These are phyloP conservation scores for Oidiodendron maius DNA, from an alignment of 495 filamentous ascomycete genomes.

Conservation along the genomic window DNA sequence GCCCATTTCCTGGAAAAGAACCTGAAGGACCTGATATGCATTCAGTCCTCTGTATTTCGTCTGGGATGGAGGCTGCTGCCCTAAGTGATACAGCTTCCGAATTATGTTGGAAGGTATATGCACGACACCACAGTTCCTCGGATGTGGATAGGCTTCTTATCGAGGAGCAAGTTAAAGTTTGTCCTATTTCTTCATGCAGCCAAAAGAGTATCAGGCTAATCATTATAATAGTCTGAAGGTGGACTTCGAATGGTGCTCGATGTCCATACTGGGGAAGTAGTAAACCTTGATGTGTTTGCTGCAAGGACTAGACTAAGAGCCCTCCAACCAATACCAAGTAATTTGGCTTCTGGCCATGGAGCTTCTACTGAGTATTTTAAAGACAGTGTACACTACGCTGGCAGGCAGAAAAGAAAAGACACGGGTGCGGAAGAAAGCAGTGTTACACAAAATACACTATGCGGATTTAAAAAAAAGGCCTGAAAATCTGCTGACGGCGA, in stretches of 20 bases:
- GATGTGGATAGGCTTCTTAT: constrained; percentile 10
- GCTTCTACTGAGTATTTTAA: too few species aligned
- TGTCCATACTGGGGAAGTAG: neutral
- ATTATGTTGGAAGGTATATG: constrained; percentile 2
- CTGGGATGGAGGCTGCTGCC: neutral
- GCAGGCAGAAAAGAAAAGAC: too few species aligned
- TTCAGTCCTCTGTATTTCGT: neutral
- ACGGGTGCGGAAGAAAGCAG: too few species aligned
- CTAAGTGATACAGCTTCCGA: neutral
- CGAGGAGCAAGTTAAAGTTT: constrained; percentile 9
- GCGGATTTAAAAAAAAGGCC: too few species aligned
- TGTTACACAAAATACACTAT: too few species aligned
- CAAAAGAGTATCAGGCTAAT: neutral
- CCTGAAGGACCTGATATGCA: neutral
- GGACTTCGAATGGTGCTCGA: constrained; percentile 3
- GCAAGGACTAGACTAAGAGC: neutral
- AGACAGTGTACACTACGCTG: too few species aligned
- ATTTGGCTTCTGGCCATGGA: too few species aligned
- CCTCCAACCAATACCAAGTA: too few species aligned
- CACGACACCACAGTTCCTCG: neutral
- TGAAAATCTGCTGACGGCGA: too few species aligned
- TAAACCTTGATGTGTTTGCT: constrained; percentile 4
- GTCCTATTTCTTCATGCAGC: neutral
- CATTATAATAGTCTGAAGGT: constrained; percentile 1
- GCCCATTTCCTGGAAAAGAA: neutral